Conservation (phyloP, 2,329 filamentous ascomycete genomes). For the Meredithiella fracta region DNA sequence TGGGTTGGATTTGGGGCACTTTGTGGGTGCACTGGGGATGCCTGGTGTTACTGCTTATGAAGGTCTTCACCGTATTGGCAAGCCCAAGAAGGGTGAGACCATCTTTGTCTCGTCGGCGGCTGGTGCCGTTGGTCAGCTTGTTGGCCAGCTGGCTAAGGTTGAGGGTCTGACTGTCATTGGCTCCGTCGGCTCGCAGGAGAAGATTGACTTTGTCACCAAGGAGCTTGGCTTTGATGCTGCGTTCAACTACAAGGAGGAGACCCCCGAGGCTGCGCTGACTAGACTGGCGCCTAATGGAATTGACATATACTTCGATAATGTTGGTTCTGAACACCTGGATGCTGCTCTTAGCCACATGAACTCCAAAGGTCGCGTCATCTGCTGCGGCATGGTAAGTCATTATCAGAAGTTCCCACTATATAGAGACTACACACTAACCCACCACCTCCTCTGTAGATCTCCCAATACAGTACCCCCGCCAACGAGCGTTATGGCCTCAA, state of each 20-base stretch:
- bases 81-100: slow-evolving; percentile 50
- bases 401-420: neutral
- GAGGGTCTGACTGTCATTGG: slow-evolving; percentile 67
- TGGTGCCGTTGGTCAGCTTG: slow-evolving; percentile 67
- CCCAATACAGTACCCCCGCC: slow-evolving; percentile 49
- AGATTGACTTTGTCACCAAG: slow-evolving; percentile 47
- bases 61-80: slow-evolving; percentile 46
- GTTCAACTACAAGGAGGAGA: slow-evolving; percentile 84
- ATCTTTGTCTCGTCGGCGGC: slow-evolving; percentile 70
- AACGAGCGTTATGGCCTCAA: slow-evolving; percentile 46
- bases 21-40: slow-evolving; percentile 51
- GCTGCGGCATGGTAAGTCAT: slow-evolving; percentile 40
- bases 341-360: slow-evolving; percentile 35
- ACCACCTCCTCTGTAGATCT: slow-evolving; percentile 30
- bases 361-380: slow-evolving; percentile 45
- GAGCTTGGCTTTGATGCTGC: slow-evolving; percentile 40
- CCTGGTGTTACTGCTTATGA: slow-evolving; percentile 55
- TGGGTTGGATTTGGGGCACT: slow-evolving; percentile 48
- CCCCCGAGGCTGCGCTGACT: slow-evolving; percentile 46
- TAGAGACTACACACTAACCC: slow-evolving; percentile 5
- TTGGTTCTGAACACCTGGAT: slow-evolving; percentile 36
- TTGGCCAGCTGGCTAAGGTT: slow-evolving; percentile 69
- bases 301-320: slow-evolving; percentile 47
- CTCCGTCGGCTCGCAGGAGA: slow-evolving; percentile 63
- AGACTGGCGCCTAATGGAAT: slow-evolving; percentile 61